Base-by-base conservation (phyloP, 129 eudicot species). In the Centaurea solstitialis region DNA sequence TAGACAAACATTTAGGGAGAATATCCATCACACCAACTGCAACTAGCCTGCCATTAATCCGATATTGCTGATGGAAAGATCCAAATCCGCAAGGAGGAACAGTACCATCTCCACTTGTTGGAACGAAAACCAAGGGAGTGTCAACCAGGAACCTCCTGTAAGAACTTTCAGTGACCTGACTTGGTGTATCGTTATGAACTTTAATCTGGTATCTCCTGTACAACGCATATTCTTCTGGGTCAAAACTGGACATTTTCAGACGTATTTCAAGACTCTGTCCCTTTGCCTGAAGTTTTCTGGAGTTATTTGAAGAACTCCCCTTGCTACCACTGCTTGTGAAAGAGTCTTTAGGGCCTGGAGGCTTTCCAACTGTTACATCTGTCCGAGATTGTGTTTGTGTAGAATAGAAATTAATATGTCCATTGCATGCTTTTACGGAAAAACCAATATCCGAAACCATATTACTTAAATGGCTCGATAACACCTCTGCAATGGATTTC, bases 11-110 rank as follows among this genome's bases (percentile, higher is more conserved):
- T 79, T 93, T 95, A 35, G 99, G 99, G 37, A 95, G 96, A 80
- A 95, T 95, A 87, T 95, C 98, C 30, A 93, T 82, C 80, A 92
- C 99, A 7, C 99, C 99, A 78, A 95, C 99, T 12, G 99, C 98
- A 85, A 89, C 87, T 24, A 95, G 81, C 75, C 69, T 89, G 72
- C 99, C 99, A 80, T 95, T 89, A 57, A 95, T 76, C 76, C 87
- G 20, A 87, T 95, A 95, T 83, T 93, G 99, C 85, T 92, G 98
- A 86, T 95, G 99, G 77, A 95, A 95, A 75, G 99, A 95, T 53
- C 99, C 99, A 79, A 95, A 89, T 74, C 99, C 99, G 73, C 92
- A 91, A 40, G 92, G 92, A 66, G 99, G 97, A 76, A 81, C 91
- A 8, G 82, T 76, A 75, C 53, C 74, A 75, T 91, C 89, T 40